These are phyloP conservation scores for Collybia sp. DNA, from an alignment of 768 basidiomycete species.

Conservation along the genomic window DNA sequence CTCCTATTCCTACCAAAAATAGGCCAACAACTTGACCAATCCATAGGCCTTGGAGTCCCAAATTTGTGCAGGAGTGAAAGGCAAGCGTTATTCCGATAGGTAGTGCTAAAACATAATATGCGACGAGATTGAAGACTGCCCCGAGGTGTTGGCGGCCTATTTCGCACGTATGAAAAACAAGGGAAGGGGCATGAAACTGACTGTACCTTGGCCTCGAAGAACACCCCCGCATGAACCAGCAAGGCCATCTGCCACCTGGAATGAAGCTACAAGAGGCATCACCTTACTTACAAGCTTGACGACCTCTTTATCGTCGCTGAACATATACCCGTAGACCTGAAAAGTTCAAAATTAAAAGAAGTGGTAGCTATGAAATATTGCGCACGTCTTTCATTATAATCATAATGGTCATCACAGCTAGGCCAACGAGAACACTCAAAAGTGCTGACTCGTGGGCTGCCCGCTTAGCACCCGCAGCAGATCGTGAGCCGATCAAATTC, in stretches of 20 bases:
- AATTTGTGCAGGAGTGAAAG: constrained; percentile 39
- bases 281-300: constrained; percentile 58
- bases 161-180: not conserved
- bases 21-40: constrained; percentile 76
- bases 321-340: constrained; percentile 63
- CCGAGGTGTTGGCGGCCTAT: constrained; percentile 69
- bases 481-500: constrained; percentile 61
- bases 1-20: constrained; percentile 65
- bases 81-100: constrained; percentile 75
- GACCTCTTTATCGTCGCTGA: constrained; percentile 59
- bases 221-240: constrained; percentile 64
- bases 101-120: constrained; percentile 77
- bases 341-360: not conserved
- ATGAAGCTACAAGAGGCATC: constrained; percentile 71
- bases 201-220: constrained; percentile 71
- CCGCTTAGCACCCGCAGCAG: constrained; percentile 45
- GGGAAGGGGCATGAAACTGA: not conserved
- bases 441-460: constrained; percentile 62
- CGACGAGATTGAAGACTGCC: constrained; percentile 67
- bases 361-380: too few relatives aligned
- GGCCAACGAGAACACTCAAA: constrained; percentile 56
- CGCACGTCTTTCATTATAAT: constrained; percentile 53
- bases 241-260: constrained; percentile 80
- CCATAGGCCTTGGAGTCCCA: constrained; percentile 74
- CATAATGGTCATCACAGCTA: constrained; percentile 54